These are phyloP conservation scores for Ascocoryne sarcoides DNA, from an alignment of 2,329 filamentous ascomycete species.

Conservation along the genomic window DNA sequence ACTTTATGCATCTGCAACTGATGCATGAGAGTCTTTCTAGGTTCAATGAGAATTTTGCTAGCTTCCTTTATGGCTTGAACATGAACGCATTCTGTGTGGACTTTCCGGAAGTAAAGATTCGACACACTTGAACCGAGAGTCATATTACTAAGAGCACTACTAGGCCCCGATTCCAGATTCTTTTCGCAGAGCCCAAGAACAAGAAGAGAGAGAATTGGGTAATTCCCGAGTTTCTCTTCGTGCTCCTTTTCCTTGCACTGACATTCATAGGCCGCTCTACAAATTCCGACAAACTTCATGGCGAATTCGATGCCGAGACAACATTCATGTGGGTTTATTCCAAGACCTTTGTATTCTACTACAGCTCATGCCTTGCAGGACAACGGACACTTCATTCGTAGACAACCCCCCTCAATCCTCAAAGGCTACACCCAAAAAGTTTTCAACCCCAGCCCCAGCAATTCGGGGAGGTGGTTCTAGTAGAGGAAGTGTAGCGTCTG, in stretches of 20 bases:
- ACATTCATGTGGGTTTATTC: conserved; percentile 65
- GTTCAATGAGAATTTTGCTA: conserved; percentile 93
- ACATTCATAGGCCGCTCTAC: conserved; percentile 20
- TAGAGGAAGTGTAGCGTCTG: conserved; percentile 19
- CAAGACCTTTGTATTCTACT: conserved; percentile 1
- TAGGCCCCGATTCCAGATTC: conserved; percentile 79
- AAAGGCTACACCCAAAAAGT: conserved; percentile 39
- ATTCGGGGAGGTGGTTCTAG: conserved; percentile 20
- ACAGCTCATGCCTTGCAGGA: conserved; percentile 42
- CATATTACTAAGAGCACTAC: conserved; percentile 1
- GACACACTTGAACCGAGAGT: neutral
- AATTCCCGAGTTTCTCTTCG: too few relatives aligned
- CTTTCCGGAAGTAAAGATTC: conserved; percentile 73
- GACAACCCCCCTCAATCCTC: conserved; percentile 64
- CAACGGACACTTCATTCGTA: conserved; percentile 84
- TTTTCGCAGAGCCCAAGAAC: conserved; percentile 58
- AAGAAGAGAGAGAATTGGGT: conserved; percentile 47
- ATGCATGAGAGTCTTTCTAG: conserved; percentile 92
- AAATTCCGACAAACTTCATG: conserved; percentile 31
- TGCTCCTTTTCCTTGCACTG: neutral
- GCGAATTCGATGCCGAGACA: conserved; percentile 53
- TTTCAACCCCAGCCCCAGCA: conserved; percentile 25
- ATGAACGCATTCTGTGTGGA: conserved; percentile 99
- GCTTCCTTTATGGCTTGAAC: conserved; percentile 90
- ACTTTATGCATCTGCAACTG: conserved; percentile 93